Conservation (phyloP, 768 basidiomycete genomes). For the Hypholoma fasciculare region DNA sequence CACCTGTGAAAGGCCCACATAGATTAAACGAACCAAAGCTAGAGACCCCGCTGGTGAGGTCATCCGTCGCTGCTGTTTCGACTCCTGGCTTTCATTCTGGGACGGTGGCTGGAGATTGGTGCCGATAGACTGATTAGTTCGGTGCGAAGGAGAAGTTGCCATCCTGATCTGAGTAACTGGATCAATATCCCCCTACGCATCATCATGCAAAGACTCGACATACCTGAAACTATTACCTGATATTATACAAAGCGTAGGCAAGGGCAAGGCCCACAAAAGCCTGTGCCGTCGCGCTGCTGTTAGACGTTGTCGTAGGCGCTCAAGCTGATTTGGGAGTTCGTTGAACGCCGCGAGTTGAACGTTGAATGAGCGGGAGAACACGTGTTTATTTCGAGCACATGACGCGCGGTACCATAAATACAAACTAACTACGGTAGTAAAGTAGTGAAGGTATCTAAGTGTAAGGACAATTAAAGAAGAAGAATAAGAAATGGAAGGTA, state of each 20-base stretch:
- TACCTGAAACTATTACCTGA: too few species aligned
- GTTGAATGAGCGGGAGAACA: neutral
- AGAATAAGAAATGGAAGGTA: too few species aligned
- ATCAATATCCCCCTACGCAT: neutral
- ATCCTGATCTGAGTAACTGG: conserved; percentile 1
- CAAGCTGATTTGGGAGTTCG: neutral
- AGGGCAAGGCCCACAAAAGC: neutral
- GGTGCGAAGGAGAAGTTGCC: conserved; percentile 19
- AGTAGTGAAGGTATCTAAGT: too few species aligned
- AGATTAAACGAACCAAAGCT: conserved; percentile 27
- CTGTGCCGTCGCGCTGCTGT: neutral
- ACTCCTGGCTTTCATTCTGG: neutral
- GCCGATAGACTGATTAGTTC: conserved; percentile 15
- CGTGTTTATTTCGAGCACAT: neutral
- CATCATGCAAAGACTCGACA: too few species aligned
- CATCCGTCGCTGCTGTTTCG: conserved; percentile 24
- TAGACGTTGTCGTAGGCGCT: neutral
- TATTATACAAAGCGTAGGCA: neutral
- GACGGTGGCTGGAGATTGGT: conserved; percentile 19
- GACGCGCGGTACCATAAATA: too few species aligned
- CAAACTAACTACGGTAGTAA: too few species aligned
- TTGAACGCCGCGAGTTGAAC: neutral
- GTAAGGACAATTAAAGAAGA: too few species aligned
- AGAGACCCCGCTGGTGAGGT: conserved; percentile 34
- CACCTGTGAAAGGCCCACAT: neutral